Percentiles rank a stretch among this genome's conserved stretches.
Conservation (phyloP, 2,329 filamentous ascomycete genomes). For the Aspergillus texensis region DNA sequence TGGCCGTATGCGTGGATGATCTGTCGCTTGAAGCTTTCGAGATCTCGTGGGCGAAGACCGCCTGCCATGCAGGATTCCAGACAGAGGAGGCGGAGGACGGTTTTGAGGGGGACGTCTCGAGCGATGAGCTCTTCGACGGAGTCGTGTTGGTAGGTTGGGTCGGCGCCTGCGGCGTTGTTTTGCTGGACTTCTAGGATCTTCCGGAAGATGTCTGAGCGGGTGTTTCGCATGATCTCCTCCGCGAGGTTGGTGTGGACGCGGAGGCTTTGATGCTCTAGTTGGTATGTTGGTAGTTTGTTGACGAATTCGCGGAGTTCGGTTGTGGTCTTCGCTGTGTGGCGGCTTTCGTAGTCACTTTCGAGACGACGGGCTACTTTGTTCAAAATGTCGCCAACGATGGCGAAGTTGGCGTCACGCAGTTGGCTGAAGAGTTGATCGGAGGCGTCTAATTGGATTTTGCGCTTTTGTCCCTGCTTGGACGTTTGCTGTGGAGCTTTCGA, state of each 20-base stretch:
- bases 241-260: constrained; percentile 89
- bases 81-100: constrained; percentile 82
- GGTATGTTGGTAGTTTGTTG: constrained; percentile 86
- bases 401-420: constrained; percentile 90
- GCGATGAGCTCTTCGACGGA: constrained; percentile 93
- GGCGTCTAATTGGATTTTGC: constrained; percentile 85
- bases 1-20: constrained; percentile 93
- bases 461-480: constrained; percentile 69
- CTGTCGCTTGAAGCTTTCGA: constrained; percentile 84
- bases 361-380: constrained; percentile 89
- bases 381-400: constrained; percentile 83
- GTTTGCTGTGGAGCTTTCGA: constrained; percentile 49
- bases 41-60: constrained; percentile 83
- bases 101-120: constrained; percentile 76
- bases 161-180: constrained; percentile 86
- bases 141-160: constrained; percentile 86
- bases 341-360: constrained; percentile 83
- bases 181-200: constrained; percentile 91
- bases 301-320: constrained; percentile 94
- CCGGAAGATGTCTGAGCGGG: constrained; percentile 84
- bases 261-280: constrained; percentile 90
- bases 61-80: constrained; percentile 89
- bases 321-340: constrained; percentile 83
- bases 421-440: constrained; percentile 87
- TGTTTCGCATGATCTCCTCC: constrained; percentile 94